phyloP scores from a whole-genome alignment of 108 stramenopile species.

The Nitzschia inconspicua region DNA sequence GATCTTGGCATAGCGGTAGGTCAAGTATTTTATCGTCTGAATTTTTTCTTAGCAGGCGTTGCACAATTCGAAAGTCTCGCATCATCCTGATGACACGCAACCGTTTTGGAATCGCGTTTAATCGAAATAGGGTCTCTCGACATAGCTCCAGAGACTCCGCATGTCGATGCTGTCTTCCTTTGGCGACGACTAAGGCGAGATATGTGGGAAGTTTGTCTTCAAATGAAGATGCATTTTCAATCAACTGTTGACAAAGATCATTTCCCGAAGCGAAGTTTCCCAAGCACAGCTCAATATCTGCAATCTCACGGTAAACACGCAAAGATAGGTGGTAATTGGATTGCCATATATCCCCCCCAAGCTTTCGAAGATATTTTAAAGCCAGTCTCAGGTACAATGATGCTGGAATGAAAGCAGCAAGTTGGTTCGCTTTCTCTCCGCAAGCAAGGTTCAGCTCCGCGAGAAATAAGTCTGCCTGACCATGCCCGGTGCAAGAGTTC shows the following conservation, averaged over 20 bases:
- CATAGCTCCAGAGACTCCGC: slow-evolving; percentile 10
- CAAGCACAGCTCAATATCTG: slow-evolving; percentile 19
- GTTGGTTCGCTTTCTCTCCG: slow-evolving; percentile 18
- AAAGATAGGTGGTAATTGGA: slow-evolving; percentile 34
- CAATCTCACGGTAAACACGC: slow-evolving; percentile 10
- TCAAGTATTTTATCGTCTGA: slow-evolving; percentile 21
- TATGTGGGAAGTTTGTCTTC: slow-evolving; percentile 27
- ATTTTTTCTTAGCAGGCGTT: slow-evolving; percentile 6
- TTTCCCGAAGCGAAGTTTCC: slow-evolving; percentile 22
- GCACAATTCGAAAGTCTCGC: background rate
- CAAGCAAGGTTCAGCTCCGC: slow-evolving; percentile 21
- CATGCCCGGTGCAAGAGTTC: slow-evolving; percentile 11
- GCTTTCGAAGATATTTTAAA: slow-evolving; percentile 14
- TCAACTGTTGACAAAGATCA: slow-evolving; percentile 7
- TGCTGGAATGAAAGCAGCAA: slow-evolving; percentile 23
- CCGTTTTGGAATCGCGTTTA: slow-evolving; percentile 9
- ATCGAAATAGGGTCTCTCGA: slow-evolving; percentile 1
- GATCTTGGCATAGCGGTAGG: slow-evolving; percentile 8
- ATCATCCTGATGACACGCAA: slow-evolving; percentile 16
- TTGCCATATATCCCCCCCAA: slow-evolving; percentile 18
- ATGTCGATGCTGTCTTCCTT: slow-evolving; percentile 20
- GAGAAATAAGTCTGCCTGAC: background rate
- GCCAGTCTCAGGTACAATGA: slow-evolving; percentile 24
- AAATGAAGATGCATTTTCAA: slow-evolving; percentile 4
- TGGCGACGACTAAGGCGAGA: slow-evolving; percentile 8